A percentile compares a stretch with the other conserved stretches of the same genome.
Evolutionary conservation across 2,329 filamentous ascomycete species (phyloP).

Genomic region (Kalmusia sp.): DNA sequence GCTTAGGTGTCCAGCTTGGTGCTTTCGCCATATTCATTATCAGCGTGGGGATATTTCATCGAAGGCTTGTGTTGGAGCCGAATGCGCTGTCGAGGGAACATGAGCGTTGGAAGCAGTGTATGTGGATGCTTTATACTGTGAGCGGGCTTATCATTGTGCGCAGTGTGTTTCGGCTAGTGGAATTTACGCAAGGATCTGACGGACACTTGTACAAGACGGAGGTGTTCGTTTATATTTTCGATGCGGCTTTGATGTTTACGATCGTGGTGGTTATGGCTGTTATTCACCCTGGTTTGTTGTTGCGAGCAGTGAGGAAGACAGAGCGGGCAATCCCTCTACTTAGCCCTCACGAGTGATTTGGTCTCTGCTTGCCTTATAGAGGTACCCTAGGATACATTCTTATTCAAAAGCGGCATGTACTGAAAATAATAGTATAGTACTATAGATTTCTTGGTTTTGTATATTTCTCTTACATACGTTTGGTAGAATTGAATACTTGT

Average conservation of each 20-base stretch:
- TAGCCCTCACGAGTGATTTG: too few species aligned
- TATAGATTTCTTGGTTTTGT: background rate
- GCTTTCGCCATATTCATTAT: constrained; percentile 22
- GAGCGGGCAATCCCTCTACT: constrained; percentile 5
- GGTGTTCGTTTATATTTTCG: constrained; percentile 23
- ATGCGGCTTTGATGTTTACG: constrained; percentile 22
- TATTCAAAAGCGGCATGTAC: too few species aligned
- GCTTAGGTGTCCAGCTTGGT: constrained; percentile 21
- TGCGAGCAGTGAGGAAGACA: constrained; percentile 16
- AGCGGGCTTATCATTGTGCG: constrained; percentile 21
- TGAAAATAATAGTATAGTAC: background rate
- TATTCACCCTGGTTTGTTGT: constrained; percentile 19
- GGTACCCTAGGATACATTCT: too few species aligned
- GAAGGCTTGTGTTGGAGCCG: constrained; percentile 14
- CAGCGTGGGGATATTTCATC: constrained; percentile 18
- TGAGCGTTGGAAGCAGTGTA: constrained; percentile 17
- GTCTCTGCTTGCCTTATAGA: too few species aligned
- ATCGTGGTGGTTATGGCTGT: constrained; percentile 14
- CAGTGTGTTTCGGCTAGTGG: constrained; percentile 21
- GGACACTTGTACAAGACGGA: constrained; percentile 19
- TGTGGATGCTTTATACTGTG: constrained; percentile 18
- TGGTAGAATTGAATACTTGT: too few species aligned
- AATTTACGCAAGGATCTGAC: constrained; percentile 17
- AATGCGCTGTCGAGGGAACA: constrained; percentile 6
- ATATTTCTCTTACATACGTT: background rate